Conservation (phyloP, 805 yeast genomes). For the Nakazawaea pomicola region DNA sequence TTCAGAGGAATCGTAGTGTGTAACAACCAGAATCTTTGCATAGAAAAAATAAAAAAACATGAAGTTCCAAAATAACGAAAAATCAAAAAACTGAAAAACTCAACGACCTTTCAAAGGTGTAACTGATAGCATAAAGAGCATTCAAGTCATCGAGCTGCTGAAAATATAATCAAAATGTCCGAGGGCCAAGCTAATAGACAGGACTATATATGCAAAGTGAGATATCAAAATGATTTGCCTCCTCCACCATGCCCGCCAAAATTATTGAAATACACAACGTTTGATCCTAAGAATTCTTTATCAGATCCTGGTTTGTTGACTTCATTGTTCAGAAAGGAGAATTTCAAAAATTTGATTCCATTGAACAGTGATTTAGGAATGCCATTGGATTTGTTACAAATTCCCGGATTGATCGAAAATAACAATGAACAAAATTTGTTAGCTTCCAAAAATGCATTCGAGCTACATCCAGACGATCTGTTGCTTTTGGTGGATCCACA, state of each 20-base stretch:
- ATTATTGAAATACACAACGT: constrained; percentile 51
- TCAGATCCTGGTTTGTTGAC: constrained; percentile 56
- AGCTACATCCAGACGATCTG: constrained; percentile 72
- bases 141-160: too few species aligned
- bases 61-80: too few species aligned
- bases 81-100: not conserved
- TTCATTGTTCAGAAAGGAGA: constrained; percentile 69
- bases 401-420: constrained; percentile 64
- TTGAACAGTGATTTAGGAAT: constrained; percentile 66
- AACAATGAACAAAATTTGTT: constrained; percentile 42
- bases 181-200: constrained; percentile 38
- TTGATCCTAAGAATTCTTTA: constrained; percentile 37
- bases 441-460: constrained; percentile 21
- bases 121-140: too few species aligned
- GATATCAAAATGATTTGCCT: constrained; percentile 84
- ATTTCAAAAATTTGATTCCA: constrained; percentile 57
- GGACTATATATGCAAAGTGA: constrained; percentile 74
- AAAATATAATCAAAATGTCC: not conserved
- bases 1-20: constrained; percentile 6
- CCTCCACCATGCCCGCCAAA: constrained; percentile 93
- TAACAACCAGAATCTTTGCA: not conserved
- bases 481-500: constrained; percentile 77
- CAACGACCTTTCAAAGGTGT: too few species aligned
- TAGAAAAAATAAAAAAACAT: not conserved
- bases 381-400: constrained; percentile 64